Conservation (phyloP, 73 alveolate genomes). For the Diophrys sp. region DNA sequence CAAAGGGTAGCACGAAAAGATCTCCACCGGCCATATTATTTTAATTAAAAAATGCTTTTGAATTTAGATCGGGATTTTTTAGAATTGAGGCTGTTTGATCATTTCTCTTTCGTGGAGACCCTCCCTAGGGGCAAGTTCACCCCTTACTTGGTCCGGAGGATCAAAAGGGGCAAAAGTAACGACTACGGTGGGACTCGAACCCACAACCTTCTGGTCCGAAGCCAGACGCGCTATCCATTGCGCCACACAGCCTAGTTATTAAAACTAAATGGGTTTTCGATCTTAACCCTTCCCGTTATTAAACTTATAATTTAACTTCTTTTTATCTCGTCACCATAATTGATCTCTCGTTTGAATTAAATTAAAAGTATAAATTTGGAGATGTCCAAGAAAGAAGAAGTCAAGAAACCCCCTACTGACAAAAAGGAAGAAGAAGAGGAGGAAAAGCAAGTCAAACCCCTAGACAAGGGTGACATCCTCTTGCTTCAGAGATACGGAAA, state of each 20-base stretch:
- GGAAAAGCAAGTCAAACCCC: conserved; percentile 39
- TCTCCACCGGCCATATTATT: conserved; percentile 68
- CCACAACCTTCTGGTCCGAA: conserved; percentile 20
- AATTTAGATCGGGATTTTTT: background rate
- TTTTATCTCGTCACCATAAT: too few relatives aligned
- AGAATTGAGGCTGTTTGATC: too few relatives aligned
- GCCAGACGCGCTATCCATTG: conserved; percentile 20
- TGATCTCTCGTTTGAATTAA: too few relatives aligned
- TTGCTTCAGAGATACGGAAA: conserved; percentile 90
- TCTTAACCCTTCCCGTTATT: too few relatives aligned
- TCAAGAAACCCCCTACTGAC: background rate
- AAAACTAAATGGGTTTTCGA: too few relatives aligned
- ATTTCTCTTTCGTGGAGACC: too few relatives aligned
- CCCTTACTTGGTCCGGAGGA: background rate
- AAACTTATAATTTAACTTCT: too few relatives aligned
- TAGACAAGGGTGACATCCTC: conserved; percentile 89
- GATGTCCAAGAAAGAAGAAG: background rate
- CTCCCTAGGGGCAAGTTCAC: background rate
- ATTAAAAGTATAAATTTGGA: background rate
- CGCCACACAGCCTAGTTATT: conserved; percentile 13
- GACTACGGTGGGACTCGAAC: conserved; percentile 17
- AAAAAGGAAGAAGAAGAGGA: conserved; percentile 33
- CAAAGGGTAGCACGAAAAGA: conserved; percentile 81
- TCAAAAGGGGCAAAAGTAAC: background rate
- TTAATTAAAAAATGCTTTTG: background rate